phyloP scores from a whole-genome alignment of 2,329 filamentous ascomycete species.

The Cucurbitaria berberidis region DNA sequence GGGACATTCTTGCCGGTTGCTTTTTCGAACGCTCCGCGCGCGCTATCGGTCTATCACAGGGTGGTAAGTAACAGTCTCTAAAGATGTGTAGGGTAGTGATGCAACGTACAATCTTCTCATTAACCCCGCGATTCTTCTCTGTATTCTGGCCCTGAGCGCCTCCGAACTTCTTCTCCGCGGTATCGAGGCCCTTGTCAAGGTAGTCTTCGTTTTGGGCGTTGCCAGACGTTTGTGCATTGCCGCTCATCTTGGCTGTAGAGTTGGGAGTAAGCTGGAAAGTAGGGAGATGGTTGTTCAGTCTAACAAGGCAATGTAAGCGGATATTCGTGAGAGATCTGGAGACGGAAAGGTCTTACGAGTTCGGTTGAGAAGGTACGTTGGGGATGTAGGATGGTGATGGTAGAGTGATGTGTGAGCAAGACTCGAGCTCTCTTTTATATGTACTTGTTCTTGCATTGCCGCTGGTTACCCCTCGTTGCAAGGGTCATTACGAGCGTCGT shows the following conservation, averaged over 20 bases:
- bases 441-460: not conserved
- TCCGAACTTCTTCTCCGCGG: slow-evolving; percentile 54
- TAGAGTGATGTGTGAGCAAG: not conserved
- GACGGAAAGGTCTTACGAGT: not conserved
- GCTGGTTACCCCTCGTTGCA: not conserved
- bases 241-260: slow-evolving; percentile 11
- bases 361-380: not conserved
- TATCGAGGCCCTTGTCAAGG: slow-evolving; percentile 22
- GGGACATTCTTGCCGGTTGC: slow-evolving; percentile 57
- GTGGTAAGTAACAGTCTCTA: not conserved
- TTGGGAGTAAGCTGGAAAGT: not conserved
- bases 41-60: slow-evolving; percentile 56
- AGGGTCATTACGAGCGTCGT: not conserved
- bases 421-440: not conserved
- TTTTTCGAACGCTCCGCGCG: slow-evolving; percentile 59
- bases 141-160: slow-evolving; percentile 35
- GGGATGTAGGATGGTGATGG: not conserved
- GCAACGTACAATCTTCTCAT: slow-evolving; percentile 47
- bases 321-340: no score
- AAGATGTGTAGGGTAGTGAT: not conserved
- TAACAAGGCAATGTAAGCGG: no score
- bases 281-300: not conserved
- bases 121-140: slow-evolving; percentile 49
- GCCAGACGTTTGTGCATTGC: slow-evolving; percentile 1
- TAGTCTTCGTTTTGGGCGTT: slow-evolving; percentile 17